These are phyloP conservation scores for Talaromyces sp. DNA, from an alignment of 2,329 filamentous ascomycete species.

Conservation along the genomic window DNA sequence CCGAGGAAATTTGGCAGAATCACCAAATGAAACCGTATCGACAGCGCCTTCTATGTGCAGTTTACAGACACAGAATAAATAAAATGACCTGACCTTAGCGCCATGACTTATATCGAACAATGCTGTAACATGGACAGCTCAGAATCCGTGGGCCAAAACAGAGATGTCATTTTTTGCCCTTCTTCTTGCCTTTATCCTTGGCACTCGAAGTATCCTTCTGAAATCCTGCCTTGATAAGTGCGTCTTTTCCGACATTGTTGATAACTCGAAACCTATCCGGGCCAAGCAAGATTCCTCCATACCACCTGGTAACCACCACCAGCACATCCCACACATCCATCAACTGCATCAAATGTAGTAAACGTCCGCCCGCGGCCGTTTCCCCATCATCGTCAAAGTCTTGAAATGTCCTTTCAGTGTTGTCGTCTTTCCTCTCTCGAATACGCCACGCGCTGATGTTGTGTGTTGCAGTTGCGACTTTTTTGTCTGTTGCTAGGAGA, in stretches of 20 bases:
- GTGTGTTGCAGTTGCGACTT: slow-evolving; percentile 79
- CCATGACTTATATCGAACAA: too few species aligned
- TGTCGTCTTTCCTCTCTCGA: slow-evolving; percentile 39
- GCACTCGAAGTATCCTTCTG: slow-evolving; percentile 47
- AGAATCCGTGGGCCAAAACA: too few species aligned
- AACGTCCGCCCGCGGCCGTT: slow-evolving; percentile 76
- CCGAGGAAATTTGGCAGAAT: too few species aligned
- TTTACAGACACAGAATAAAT: too few species aligned
- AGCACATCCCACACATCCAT: slow-evolving; percentile 93
- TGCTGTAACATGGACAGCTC: too few species aligned
- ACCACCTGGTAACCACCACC: slow-evolving; percentile 93
- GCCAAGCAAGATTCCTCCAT: slow-evolving; percentile 82
- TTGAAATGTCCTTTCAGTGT: slow-evolving; percentile 60
- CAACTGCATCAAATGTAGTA: slow-evolving; percentile 86
- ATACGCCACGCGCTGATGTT: slow-evolving; percentile 96
- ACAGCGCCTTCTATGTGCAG: too few species aligned
- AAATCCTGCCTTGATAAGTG: slow-evolving; percentile 70
- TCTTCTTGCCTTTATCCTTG: slow-evolving; percentile 53
- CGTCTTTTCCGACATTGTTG: slow-evolving; percentile 78
- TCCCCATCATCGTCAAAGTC: slow-evolving; percentile 97
- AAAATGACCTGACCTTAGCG: too few species aligned
- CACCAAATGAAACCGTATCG: too few species aligned
- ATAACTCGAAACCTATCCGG: slow-evolving; percentile 88
- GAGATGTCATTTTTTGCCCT: slow-evolving; percentile 38
- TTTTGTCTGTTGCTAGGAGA: slow-evolving; percentile 75